Conservation (phyloP, 2,329 filamentous ascomycete species). For the Monosporascus sp. region DNA sequence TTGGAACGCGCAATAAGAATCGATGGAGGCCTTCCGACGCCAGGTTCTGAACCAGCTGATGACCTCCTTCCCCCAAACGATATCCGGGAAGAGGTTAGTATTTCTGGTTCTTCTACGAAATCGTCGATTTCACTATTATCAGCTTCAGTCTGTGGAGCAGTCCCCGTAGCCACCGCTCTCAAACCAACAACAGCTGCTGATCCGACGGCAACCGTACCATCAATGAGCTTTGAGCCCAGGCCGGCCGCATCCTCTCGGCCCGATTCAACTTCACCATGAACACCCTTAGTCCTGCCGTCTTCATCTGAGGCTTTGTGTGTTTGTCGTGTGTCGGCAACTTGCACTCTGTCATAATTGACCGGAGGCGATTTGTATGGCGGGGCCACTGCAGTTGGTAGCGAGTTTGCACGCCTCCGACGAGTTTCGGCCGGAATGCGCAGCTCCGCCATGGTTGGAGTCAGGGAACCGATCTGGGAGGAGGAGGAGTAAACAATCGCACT, state of each 20-base stretch:
- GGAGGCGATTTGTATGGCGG: conserved; percentile 8
- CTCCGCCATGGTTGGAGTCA: conserved; percentile 20
- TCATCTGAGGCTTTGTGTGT: neutral
- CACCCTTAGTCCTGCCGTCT: neutral
- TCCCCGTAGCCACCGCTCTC: conserved; percentile 4
- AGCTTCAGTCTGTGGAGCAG: conserved; percentile 8
- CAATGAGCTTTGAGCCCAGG: conserved; percentile 8
- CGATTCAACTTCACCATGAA: neutral
- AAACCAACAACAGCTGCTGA: conserved; percentile 7
- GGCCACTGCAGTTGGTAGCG: conserved; percentile 18
- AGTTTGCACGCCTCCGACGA: conserved; percentile 23
- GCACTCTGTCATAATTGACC: neutral
- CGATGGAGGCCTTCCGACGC: conserved; percentile 28
- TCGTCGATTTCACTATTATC: conserved; percentile 42
- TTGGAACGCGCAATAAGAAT: conserved; percentile 37
- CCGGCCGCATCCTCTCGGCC: neutral
- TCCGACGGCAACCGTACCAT: conserved; percentile 7
- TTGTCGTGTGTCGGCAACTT: neutral
- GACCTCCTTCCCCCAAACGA: conserved; percentile 49
- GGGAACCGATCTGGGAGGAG: conserved; percentile 21
- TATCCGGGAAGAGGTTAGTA: conserved; percentile 50
- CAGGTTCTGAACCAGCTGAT: conserved; percentile 42
- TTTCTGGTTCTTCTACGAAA: conserved; percentile 54
- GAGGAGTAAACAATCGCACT: conserved; percentile 36
- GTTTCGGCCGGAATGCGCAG: conserved; percentile 24